Base-by-base conservation (phyloP, 2,329 filamentous ascomycete species). In the Fusarium sp. region DNA sequence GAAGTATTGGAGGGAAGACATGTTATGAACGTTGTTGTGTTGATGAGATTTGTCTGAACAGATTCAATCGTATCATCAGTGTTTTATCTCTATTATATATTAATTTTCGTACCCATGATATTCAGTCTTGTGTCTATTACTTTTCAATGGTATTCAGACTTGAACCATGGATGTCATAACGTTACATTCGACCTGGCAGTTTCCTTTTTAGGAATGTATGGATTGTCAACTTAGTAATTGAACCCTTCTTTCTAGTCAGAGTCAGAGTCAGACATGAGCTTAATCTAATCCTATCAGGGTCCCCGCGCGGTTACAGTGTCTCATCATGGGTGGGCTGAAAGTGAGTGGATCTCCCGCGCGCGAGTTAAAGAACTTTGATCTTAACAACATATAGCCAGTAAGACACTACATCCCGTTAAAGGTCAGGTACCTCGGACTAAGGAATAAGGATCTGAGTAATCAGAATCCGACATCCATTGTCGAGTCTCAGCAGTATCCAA, bases 1-100 rank as follows among this genome's bases (percentile, higher is more conserved):
- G 34, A 72, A 72, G 49, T 63, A 55, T 40, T 73, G 30, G 7
- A 58, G 23, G 3, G 21, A 23, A n/a, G 57, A 42, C 57, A 69
- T 70, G 34, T 12, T 37, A 11, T n/a, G 34, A 10, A 7, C 28
- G 7, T 11, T 27, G 5, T 11, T 3, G 13, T 11, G 11, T 14
- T 8, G 10, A 16, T 57, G 7, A 20, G 10, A 7, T 48, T 9
- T 40, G 28, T 21, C 14, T 14, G 7, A 0, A n/a, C 11, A 45
- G 7, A 5, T 11, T 11, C 27, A 28, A 2, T 16, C 11, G 13
- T 14, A 10, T 10, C 5, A 37, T 1, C 28, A n/a, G 7, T 5
- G 7, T n/a, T 28, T 12, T 28, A 16, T 21, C 23, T 32, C 25
- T 27, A 10, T 34, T 63, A 63, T 63, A 47, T 63, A 47, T 16